A percentile compares a stretch with the other conserved stretches of the same genome.
These are phyloP conservation scores for Mycena vulgaris DNA, from an alignment of 768 basidiomycete species.

Conservation along the genomic window DNA sequence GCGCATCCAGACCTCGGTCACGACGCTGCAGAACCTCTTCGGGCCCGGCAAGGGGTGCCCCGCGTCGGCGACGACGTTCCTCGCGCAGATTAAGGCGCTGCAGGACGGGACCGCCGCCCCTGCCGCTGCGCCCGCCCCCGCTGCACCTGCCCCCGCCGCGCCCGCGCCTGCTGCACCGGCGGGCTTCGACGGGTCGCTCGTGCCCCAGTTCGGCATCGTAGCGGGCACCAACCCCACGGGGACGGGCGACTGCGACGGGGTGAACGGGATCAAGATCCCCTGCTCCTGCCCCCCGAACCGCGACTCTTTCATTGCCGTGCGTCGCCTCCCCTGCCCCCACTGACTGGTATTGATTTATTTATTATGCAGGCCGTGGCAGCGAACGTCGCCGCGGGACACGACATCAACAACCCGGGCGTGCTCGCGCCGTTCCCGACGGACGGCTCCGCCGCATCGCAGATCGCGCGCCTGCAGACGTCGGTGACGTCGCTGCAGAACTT, in stretches of 20 bases:
- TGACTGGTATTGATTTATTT: background rate
- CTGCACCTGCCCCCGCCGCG: background rate
- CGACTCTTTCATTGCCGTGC: background rate
- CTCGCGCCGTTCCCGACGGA: background rate
- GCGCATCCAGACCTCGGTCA: conserved; percentile 71
- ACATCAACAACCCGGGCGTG: background rate
- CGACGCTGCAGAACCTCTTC: conserved; percentile 80
- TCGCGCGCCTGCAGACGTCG: background rate
- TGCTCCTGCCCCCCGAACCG: background rate
- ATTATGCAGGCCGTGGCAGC: background rate
- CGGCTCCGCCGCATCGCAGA: background rate
- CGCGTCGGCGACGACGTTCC: conserved; percentile 48
- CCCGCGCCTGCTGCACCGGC: background rate
- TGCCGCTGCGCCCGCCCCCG: background rate
- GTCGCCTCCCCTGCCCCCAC: background rate
- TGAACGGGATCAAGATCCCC: background rate
- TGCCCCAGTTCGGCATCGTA: background rate
- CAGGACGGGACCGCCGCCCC: background rate
- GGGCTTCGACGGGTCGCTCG: background rate
- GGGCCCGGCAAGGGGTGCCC: conserved; percentile 82
- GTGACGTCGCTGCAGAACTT: background rate
- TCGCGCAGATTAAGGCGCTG: background rate
- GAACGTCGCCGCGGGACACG: background rate
- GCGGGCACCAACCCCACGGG: background rate
- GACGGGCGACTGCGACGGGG: background rate